Base-by-base conservation (phyloP, 1,139 yeast species). In the Saccharomyces pastorianus region DNA sequence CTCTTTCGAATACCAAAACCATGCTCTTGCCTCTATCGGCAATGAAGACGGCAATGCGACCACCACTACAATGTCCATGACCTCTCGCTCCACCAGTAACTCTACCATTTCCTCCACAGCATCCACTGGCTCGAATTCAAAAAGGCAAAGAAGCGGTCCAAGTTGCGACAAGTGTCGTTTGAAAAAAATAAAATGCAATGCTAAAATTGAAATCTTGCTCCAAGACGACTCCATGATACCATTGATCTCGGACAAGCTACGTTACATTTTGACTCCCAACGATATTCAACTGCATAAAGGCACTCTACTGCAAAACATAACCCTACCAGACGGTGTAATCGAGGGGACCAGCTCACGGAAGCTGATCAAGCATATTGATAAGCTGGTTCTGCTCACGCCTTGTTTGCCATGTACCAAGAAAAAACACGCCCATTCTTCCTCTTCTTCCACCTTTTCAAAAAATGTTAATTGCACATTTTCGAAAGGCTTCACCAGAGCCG, bases 171-270 rank as follows among this genome's bases (percentile, higher is more conserved):
- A 80, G 48, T 85, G 93, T 67, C 74, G 90, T 53, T 67, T 79
- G 14, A 76, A 89, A 57, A 85, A 85, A 68, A 86, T 85, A 58
- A 85, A 84, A 69, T 85, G 93, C 69, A 83, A 85, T 64, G 89
- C 91, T 1, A 83, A 79, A 59, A 81, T 84, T 6, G 70, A 62
- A 53, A 71, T 69, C 4, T 27, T 71, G 8, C 48, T 53, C 20
- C 69, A 64, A 51, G 64, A 63, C 53, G 59, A 61, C 9, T 28
- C 57, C 6, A 52, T 65, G n/a, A 51, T 62, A 6, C 50, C 56
- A 13, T 52, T 56, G 46, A 53, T 57, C 23, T 50, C 60, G 2
- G 47, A 56, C 9, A 47, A 49, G 26, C 50, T 64, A 38, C 66
- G 63, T 49, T 60, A 61, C 50, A 50, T 53, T 20, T 51, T 63